Evolutionary conservation across 2,329 filamentous ascomycete genomes (phyloP).

Genomic region (Apiospora malaysiana): DNA sequence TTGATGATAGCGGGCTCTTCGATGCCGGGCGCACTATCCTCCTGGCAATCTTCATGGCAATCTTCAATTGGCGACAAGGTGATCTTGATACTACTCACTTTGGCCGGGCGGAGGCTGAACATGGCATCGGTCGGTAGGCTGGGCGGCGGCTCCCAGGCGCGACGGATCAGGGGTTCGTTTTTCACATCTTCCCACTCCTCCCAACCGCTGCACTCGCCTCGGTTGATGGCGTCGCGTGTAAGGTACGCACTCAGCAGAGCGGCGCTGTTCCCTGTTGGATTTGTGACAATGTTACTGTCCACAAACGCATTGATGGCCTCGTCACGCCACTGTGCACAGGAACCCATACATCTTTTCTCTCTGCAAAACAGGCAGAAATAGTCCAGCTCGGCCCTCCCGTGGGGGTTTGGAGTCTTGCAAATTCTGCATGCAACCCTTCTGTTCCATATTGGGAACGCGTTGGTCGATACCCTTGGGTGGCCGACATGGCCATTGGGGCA

Average conservation of each 20-base stretch:
- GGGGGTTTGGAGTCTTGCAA: not conserved
- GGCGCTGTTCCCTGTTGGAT: not conserved
- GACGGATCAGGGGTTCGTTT: too few relatives aligned
- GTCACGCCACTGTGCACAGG: not conserved
- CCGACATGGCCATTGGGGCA: not conserved
- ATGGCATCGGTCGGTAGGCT: too few relatives aligned
- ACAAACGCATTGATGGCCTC: not conserved
- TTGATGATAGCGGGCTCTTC: not conserved
- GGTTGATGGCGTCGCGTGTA: not conserved
- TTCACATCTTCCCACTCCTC: too few relatives aligned
- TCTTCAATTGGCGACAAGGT: not conserved
- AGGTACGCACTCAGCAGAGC: not conserved
- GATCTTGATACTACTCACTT: not conserved
- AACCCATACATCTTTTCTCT: not conserved
- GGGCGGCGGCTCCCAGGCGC: too few relatives aligned
- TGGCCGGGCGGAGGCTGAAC: not conserved
- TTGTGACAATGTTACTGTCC: not conserved
- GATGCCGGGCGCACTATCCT: too few relatives aligned
- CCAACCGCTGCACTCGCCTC: not conserved
- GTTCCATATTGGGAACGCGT: not conserved
- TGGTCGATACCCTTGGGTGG: not conserved
- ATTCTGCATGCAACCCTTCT: not conserved
- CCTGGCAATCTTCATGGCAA: not conserved
- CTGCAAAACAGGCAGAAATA: not conserved
- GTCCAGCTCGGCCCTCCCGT: not conserved